Base-by-base conservation (phyloP, 768 basidiomycete genomes). In the Postia placenta region DNA sequence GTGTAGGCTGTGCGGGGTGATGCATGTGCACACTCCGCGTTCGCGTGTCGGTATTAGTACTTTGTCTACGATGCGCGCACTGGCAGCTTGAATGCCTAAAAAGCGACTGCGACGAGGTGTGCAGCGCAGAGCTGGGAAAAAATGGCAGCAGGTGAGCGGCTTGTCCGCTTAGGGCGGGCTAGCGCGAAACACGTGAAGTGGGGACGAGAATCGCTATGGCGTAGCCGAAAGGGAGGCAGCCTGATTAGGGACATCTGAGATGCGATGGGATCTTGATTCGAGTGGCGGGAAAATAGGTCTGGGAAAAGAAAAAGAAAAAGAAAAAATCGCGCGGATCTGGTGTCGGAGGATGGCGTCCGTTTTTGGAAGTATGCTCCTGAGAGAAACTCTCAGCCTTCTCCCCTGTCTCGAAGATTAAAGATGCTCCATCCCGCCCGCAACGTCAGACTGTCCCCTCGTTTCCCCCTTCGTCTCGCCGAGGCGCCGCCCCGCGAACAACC, bases 161-260 rank as follows among this genome's bases (percentile, higher is more conserved):
- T 39, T 38, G 19, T 14, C 42, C 42, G 22, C 22, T 11, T 42
- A 7, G 2, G 46, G 36, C 3, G 22, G 25, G 44, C 28, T 17
- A 45, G 44, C 44, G 46, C 38, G 26, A 37, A 39, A 47, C 46
- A 47, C 46, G 46, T 47, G 46, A 47, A 36, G 45, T 11, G 23
- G 26, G 22, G 30, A 15, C 42, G 25, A 19, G 27, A 14, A 39
- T 39, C 42, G 42, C 42, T 11, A 26, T 42, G 12, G 38, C 23
- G 5, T 5, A 30, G 45, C 33, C 46, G 46, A 37, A 19, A 27
- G 25, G 48, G 36, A 47, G 56, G 49, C 25, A n/a, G 46, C 48
- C 46, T 15, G 23, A 52, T 17, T 22, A 28, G 52, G 48, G 27
- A 45, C 37, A 57, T 58, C 56, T 58, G 30, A 56, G 56, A 58